These are phyloP conservation scores for Populus hybrid DNA, from an alignment of 441 rosid genomes.

Conservation along the genomic window DNA sequence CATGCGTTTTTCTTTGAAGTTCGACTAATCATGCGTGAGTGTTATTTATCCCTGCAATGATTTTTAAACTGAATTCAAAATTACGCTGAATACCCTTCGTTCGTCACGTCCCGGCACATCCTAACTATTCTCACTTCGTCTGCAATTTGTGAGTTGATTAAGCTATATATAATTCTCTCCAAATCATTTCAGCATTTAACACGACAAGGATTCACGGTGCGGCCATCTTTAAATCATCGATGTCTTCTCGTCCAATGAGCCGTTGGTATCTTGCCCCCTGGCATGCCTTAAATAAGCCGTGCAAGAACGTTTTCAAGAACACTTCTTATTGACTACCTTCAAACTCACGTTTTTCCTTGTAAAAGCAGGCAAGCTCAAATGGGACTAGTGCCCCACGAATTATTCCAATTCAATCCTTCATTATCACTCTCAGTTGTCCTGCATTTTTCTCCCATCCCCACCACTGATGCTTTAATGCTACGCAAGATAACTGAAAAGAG, in stretches of 20 bases:
- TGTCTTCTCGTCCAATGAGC: constrained; percentile 33
- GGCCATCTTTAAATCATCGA: constrained; percentile 36
- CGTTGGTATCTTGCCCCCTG: constrained; percentile 43
- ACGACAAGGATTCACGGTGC: constrained; percentile 1
- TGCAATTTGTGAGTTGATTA: too few species aligned
- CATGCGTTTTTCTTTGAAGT: constrained; percentile 14
- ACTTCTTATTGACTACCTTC: constrained; percentile 24
- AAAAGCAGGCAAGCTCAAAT: constrained; percentile 15
- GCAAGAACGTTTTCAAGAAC: constrained; percentile 52
- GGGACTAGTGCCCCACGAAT: constrained; percentile 51
- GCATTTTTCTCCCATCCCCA: constrained; percentile 18
- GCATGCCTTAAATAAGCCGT: constrained; percentile 41
- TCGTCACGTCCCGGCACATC: not conserved
- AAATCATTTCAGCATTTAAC: not conserved
- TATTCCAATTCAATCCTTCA: constrained; percentile 25
- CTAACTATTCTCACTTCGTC: not conserved
- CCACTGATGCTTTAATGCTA: constrained; percentile 3
- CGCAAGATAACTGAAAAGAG: constrained; percentile 20
- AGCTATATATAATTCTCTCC: too few species aligned
- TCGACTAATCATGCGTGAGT: not conserved
- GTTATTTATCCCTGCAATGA: constrained; percentile 4
- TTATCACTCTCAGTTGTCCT: constrained; percentile 13
- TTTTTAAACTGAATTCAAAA: not conserved
- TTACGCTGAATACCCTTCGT: not conserved
- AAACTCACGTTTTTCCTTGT: constrained; percentile 19